Conservation (phyloP, 75 land plant genomes). For the Gnetum montanum region DNA sequence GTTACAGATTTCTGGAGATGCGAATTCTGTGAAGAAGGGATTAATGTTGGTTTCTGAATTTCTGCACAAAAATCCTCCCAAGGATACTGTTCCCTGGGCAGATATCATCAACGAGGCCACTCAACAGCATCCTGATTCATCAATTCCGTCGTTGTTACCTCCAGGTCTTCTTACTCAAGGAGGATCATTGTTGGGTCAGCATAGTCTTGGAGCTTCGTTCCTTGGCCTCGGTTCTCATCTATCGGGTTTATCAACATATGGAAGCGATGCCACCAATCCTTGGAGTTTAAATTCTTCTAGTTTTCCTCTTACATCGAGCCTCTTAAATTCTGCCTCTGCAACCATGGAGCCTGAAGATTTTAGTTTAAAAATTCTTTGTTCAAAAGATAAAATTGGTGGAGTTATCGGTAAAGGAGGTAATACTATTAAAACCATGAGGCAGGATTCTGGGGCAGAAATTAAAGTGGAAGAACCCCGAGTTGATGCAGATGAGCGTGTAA, state of each 20-base stretch:
- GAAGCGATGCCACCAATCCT: constrained; percentile 20
- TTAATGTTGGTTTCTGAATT: constrained; percentile 56
- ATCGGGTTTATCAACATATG: constrained; percentile 37
- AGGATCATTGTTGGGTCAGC: constrained; percentile 15
- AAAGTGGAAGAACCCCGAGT: constrained; percentile 65
- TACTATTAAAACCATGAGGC: constrained; percentile 69
- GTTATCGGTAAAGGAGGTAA: constrained; percentile 91
- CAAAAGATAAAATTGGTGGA: constrained; percentile 83
- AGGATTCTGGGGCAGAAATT: constrained; percentile 73
- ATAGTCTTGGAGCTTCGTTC: constrained; percentile 25
- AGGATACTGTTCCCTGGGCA: constrained; percentile 55
- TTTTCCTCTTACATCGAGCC: constrained; percentile 11
- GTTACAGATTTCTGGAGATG: constrained; percentile 60
- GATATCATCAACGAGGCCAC: constrained; percentile 30
- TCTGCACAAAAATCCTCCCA: constrained; percentile 79
- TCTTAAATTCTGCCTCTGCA: neutral
- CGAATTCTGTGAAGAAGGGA: constrained; percentile 61
- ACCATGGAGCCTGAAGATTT: constrained; percentile 41
- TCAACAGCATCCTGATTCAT: constrained; percentile 25
- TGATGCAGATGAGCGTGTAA: constrained; percentile 67
- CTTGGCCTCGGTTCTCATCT: constrained; percentile 17
- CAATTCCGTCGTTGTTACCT: constrained; percentile 41
- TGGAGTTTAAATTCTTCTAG: constrained; percentile 34
- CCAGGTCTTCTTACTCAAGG: constrained; percentile 18
- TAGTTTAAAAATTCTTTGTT: constrained; percentile 64